Conservation (phyloP, 1,284 basidiomycete species). For the Garcileccinum viscosum region DNA sequence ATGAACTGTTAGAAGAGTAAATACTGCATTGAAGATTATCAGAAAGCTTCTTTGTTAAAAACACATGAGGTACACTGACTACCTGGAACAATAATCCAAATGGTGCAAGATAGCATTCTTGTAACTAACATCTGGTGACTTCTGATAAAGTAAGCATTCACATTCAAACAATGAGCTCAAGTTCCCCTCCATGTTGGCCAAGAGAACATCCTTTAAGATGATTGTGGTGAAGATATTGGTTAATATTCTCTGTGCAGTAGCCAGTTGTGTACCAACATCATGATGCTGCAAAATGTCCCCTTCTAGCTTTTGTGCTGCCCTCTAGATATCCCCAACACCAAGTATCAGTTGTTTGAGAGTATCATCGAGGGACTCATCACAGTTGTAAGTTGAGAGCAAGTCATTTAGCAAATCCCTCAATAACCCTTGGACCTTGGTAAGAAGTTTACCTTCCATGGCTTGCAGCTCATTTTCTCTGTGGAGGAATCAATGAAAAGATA, state of each 20-base stretch:
- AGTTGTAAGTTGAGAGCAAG: neutral
- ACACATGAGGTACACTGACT: neutral
- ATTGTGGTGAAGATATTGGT: neutral
- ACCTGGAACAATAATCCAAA: neutral
- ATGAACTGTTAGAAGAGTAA: neutral
- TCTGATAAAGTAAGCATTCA: neutral
- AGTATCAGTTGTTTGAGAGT: neutral
- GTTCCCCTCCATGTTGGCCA: neutral
- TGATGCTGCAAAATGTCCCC: neutral
- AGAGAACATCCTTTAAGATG: neutral
- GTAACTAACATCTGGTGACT: neutral
- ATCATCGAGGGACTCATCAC: neutral
- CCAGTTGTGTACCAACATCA: neutral
- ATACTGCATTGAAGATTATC: neutral
- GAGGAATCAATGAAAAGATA: neutral
- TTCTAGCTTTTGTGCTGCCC: neutral
- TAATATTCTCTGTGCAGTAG: neutral
- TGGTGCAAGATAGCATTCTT: neutral
- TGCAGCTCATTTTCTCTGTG: neutral
- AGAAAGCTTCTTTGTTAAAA: neutral
- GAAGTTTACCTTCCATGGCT: neutral
- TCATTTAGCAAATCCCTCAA: neutral
- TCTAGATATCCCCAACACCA: neutral
- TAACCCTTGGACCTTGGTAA: neutral
- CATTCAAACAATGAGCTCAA: neutral